Conservation (phyloP, 352 stramenopile species). For the Pythium phragmiticola region DNA sequence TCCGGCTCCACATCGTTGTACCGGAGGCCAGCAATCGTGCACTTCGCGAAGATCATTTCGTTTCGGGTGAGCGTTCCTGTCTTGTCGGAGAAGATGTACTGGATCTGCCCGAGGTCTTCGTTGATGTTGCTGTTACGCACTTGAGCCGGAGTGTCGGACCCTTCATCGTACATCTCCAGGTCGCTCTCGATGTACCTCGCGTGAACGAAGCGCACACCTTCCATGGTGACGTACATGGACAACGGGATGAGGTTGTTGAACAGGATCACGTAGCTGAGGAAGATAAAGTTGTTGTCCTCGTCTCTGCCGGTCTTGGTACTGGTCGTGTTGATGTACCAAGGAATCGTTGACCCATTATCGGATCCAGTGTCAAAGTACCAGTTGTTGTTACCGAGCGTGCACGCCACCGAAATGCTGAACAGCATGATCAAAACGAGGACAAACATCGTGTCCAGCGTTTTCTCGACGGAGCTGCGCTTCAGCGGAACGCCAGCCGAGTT, state of each 20-base stretch:
- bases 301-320: conserved; percentile 7
- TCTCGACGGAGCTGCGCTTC: conserved; percentile 86
- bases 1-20: conserved; percentile 90
- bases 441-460: conserved; percentile 88
- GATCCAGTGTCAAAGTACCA: conserved; percentile 56
- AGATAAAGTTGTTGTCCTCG: conserved; percentile 81
- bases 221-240: conserved; percentile 90
- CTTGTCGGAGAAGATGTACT: conserved; percentile 92
- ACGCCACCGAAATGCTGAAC: conserved; percentile 82
- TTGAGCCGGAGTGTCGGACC: conserved; percentile 69
- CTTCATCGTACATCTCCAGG: conserved; percentile 77
- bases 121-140: conserved; percentile 90
- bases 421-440: conserved; percentile 84
- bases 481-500: conserved; percentile 80
- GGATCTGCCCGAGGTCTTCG: conserved; percentile 86
- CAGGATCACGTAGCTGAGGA: conserved; percentile 88
- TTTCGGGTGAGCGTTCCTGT: conserved; percentile 86
- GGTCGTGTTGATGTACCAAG: conserved; percentile 64
- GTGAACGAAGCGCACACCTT: conserved; percentile 86
- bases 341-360: conserved; percentile 37
- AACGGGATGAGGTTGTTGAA: conserved; percentile 89
- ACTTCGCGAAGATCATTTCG: conserved; percentile 92
- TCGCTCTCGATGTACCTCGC: conserved; percentile 86
- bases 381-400: conserved; percentile 82
- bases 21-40: conserved; percentile 86